Evolutionary conservation across 164 flowering plant genomes (phyloP).

Genomic region (Chimonanthus salicifolius): DNA sequence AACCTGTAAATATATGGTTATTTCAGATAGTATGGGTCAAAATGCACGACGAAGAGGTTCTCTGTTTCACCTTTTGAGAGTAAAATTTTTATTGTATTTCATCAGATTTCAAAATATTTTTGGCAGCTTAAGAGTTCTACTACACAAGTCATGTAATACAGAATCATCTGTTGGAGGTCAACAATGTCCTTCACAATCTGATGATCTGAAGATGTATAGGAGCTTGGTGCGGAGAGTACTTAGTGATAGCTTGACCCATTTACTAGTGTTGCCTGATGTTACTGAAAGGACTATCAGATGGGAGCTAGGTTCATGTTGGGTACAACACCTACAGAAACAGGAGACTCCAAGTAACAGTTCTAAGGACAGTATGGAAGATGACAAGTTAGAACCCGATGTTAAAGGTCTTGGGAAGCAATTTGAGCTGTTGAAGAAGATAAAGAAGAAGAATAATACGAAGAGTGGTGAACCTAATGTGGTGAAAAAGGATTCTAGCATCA

Average conservation of each 20-base stretch:
- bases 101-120: slow-evolving; percentile 5
- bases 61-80: background rate
- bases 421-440: slow-evolving; percentile 70
- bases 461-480: slow-evolving; percentile 20
- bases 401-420: slow-evolving; percentile 87
- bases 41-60: background rate
- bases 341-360: slow-evolving; percentile 36
- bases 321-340: slow-evolving; percentile 79
- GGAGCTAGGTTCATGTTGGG: slow-evolving; percentile 92
- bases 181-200: slow-evolving; percentile 21
- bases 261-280: slow-evolving; percentile 29
- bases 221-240: slow-evolving; percentile 37
- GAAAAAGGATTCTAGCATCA: slow-evolving; percentile 17
- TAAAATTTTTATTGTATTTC: background rate
- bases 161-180: slow-evolving; percentile 30
- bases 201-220: slow-evolving; percentile 34
- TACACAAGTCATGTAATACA: slow-evolving; percentile 35
- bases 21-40: background rate
- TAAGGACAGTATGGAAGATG: slow-evolving; percentile 20
- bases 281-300: slow-evolving; percentile 54
- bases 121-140: slow-evolving; percentile 75
- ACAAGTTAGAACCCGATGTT: slow-evolving; percentile 39
- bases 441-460: slow-evolving; percentile 28
- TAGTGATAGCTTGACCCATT: slow-evolving; percentile 49
- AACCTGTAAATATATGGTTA: background rate